Evolutionary conservation across 805 yeast genomes (phyloP).

Genomic region (Wickerhamomyces ciferrii): DNA sequence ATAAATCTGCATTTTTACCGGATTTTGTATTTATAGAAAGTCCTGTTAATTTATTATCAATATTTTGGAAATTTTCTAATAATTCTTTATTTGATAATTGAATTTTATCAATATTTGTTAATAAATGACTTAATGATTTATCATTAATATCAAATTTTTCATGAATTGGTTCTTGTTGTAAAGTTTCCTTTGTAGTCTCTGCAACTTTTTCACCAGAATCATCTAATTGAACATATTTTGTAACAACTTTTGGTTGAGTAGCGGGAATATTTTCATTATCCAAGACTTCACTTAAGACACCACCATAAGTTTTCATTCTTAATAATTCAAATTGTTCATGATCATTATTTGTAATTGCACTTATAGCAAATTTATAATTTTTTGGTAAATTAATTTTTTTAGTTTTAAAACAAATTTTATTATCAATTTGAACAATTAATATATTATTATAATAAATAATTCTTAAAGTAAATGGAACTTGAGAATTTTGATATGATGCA

Average conservation of each 20-base stretch:
- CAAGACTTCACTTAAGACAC: constrained; percentile 47
- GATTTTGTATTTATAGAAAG: constrained; percentile 5
- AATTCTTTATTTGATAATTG: constrained; percentile 15
- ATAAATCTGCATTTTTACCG: constrained; percentile 12
- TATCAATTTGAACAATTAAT: constrained; percentile 67
- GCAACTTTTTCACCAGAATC: constrained; percentile 26
- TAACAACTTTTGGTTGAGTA: constrained; percentile 39
- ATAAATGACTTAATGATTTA: constrained; percentile 1
- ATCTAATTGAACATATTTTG: constrained; percentile 31
- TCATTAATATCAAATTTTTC: no score
- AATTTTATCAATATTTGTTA: constrained; percentile 7
- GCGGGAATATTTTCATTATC: constrained; percentile 50
- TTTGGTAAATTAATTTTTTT: constrained; percentile 43
- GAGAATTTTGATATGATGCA: constrained; percentile 58
- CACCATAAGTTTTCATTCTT: constrained; percentile 49
- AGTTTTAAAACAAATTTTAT: constrained; percentile 65
- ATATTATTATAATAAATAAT: constrained; percentile 48
- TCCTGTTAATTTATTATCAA: constrained; percentile 15
- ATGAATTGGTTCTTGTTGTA: background rate
- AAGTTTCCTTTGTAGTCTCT: constrained; percentile 7
- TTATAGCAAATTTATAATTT: constrained; percentile 44
- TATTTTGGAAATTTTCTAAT: constrained; percentile 5
- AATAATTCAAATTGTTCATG: constrained; percentile 64
- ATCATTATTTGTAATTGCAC: constrained; percentile 39
- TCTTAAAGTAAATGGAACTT: constrained; percentile 67